Evolutionary conservation across 441 rosid species (phyloP).

Genomic region (Dalechampia spathulata): DNA sequence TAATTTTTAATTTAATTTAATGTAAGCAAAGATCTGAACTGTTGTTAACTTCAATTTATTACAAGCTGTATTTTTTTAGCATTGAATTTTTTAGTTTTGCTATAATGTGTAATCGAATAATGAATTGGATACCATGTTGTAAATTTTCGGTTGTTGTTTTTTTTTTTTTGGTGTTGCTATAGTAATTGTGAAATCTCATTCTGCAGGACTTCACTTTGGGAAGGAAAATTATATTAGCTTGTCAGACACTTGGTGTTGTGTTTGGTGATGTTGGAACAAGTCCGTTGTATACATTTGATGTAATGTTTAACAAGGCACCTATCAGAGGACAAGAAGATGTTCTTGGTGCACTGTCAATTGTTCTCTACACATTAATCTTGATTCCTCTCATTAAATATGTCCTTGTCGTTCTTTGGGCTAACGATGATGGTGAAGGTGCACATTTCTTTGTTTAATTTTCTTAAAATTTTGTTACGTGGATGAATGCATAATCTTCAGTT

Average conservation of each 20-base stretch:
- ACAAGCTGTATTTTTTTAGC: too few species aligned
- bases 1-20: neutral
- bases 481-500: neutral
- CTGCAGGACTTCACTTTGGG: conserved; percentile 71
- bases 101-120: too few species aligned
- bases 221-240: conserved; percentile 71
- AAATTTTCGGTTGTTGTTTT: too few species aligned
- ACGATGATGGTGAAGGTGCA: conserved; percentile 96
- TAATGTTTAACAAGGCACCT: conserved; percentile 86
- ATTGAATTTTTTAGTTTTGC: too few species aligned
- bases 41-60: too few species aligned
- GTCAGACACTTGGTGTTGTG: conserved; percentile 89
- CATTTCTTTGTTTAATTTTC: neutral
- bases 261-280: conserved; percentile 99
- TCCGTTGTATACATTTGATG: conserved; percentile 88
- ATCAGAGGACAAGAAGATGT: conserved; percentile 73
- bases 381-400: conserved; percentile 84
- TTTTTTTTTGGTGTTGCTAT: too few species aligned
- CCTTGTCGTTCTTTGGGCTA: conserved; percentile 93
- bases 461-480: too few species aligned
- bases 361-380: conserved; percentile 77
- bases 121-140: too few species aligned
- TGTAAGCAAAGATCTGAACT: too few species aligned
- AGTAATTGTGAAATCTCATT: conserved; percentile 9
- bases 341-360: conserved; percentile 88